Evolutionary conservation across 129 eudicot genomes (phyloP).

Genomic region (Helichrysum umbraculigerum): DNA sequence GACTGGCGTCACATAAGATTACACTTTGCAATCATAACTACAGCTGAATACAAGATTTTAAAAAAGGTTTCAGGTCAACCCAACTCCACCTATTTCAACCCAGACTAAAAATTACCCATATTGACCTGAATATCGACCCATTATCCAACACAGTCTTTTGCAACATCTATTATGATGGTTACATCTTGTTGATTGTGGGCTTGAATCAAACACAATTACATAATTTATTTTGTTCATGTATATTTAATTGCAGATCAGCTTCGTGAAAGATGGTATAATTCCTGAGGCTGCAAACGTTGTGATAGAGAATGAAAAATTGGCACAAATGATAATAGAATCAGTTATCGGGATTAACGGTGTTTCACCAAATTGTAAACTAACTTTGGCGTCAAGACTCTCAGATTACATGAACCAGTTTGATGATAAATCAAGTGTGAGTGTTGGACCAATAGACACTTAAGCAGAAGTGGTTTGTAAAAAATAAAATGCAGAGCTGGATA

Average conservation of each 20-base stretch:
- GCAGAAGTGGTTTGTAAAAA: neutral
- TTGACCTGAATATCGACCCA: too few relatives aligned
- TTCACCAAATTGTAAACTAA: conserved; percentile 71
- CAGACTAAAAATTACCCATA: too few relatives aligned
- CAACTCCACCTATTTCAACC: too few relatives aligned
- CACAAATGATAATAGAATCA: conserved; percentile 71
- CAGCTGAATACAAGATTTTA: too few relatives aligned
- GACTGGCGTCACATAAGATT: too few relatives aligned
- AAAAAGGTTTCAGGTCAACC: too few relatives aligned
- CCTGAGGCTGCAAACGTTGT: conserved; percentile 55
- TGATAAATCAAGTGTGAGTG: conserved; percentile 10
- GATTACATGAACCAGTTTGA: conserved; percentile 44
- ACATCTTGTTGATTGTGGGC: too few relatives aligned
- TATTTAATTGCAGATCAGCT: conserved; percentile 55
- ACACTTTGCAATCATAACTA: too few relatives aligned
- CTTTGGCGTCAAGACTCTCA: conserved; percentile 64
- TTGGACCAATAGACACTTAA: neutral
- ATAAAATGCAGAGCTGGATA: neutral
- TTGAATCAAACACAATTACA: too few relatives aligned
- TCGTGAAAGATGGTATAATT: conserved; percentile 55
- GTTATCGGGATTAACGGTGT: conserved; percentile 86
- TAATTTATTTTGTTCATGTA: neutral
- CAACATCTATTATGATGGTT: too few relatives aligned
- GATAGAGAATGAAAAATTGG: conserved; percentile 56
- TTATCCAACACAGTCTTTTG: too few relatives aligned